Evolutionary conservation across 139 green algal species (phyloP).

Genomic region (Tetradesmus obliquus): DNA sequence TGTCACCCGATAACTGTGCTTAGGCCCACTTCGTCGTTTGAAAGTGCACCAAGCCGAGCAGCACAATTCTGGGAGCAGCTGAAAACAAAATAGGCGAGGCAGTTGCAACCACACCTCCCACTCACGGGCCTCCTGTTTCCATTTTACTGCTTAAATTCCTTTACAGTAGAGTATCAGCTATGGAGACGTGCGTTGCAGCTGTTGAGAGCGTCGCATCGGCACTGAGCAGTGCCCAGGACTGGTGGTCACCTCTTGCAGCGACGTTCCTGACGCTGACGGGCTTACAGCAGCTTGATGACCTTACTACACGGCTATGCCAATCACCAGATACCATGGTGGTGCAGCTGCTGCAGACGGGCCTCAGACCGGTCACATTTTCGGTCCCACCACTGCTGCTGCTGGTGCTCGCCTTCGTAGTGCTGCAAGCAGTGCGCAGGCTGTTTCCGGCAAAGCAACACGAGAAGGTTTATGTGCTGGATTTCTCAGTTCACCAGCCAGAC

Average conservation of each 20-base stretch:
- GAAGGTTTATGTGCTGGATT: conserved; percentile 41
- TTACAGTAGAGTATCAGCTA: background rate
- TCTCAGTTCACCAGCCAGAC: conserved; percentile 34
- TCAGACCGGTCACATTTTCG: background rate
- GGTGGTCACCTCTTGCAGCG: background rate
- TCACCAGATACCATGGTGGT: background rate
- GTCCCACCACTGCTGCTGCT: background rate
- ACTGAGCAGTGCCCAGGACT: background rate
- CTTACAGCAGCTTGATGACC: background rate
- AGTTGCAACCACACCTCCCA: background rate
- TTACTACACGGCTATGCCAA: background rate
- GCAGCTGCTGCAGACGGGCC: background rate
- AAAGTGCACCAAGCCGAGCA: background rate
- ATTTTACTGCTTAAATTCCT: background rate
- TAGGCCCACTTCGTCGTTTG: background rate
- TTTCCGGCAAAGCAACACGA: background rate
- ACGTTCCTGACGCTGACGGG: background rate
- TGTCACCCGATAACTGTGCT: no score
- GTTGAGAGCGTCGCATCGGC: background rate
- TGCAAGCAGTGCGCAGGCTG: background rate
- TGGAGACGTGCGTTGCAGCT: background rate
- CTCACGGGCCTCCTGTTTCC: background rate
- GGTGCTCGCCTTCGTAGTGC: background rate
- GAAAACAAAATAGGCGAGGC: background rate
- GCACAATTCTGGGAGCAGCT: background rate